phyloP scores from a whole-genome alignment of 148 eudicot species.

The Talinum fruticosum region DNA sequence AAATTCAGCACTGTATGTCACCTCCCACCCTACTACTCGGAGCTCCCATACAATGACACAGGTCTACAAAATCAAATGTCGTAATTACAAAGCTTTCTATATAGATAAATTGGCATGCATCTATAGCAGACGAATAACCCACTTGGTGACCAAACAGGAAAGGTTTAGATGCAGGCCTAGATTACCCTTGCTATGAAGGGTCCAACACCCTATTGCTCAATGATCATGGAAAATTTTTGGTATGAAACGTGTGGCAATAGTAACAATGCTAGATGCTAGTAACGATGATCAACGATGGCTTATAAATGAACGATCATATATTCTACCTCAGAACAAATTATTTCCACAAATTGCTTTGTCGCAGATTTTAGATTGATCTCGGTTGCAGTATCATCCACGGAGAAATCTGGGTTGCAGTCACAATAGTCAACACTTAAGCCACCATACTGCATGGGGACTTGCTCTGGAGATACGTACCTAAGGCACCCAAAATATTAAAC shows the following conservation, averaged over 20 bases:
- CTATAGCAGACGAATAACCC: not conserved
- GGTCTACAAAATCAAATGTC: constrained; percentile 36
- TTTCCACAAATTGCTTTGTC: constrained; percentile 66
- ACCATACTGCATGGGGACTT: constrained; percentile 88
- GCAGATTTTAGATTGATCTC: constrained; percentile 65
- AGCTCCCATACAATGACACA: constrained; percentile 83
- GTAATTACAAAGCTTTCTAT: not conserved
- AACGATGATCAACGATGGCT: not conserved
- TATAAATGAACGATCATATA: not conserved
- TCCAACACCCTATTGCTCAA: not conserved
- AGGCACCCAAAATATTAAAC: constrained; percentile 3
- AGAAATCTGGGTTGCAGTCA: constrained; percentile 72
- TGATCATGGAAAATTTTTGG: not conserved
- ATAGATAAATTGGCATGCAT: not conserved
- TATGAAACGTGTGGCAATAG: not conserved
- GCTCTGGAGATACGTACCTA: constrained; percentile 88
- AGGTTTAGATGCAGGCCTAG: not conserved
- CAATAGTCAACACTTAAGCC: constrained; percentile 71
- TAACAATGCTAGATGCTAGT: not conserved
- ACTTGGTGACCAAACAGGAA: not conserved
- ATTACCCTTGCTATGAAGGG: not conserved
- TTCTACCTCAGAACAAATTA: constrained; percentile 69
- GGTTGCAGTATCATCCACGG: constrained; percentile 55
- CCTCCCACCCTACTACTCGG: constrained; percentile 94
- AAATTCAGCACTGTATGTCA: constrained; percentile 83